These are phyloP conservation scores for Pichia nanzhaoensis DNA, from an alignment of 805 yeast species.

Conservation along the genomic window DNA sequence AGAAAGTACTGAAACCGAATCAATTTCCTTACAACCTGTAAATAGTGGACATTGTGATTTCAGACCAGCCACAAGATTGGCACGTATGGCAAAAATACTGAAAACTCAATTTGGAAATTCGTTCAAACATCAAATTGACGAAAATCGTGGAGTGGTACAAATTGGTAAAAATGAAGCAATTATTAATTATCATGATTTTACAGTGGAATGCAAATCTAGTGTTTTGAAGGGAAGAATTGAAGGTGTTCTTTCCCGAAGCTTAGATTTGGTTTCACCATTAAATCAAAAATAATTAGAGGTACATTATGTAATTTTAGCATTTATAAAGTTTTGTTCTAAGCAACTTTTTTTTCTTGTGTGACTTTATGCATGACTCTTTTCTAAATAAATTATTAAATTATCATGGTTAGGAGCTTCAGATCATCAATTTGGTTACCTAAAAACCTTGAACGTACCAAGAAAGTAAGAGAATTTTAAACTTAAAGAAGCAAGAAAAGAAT, in stretches of 20 bases:
- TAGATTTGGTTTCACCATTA: conserved; percentile 78
- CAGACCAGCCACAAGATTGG: conserved; percentile 32
- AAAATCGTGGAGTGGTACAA: conserved; percentile 48
- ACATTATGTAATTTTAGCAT: too few relatives aligned
- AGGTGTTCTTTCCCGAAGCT: conserved; percentile 71
- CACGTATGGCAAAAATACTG: conserved; percentile 55
- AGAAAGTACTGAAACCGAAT: neutral
- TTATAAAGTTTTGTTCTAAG: neutral
- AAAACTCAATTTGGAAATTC: conserved; percentile 86
- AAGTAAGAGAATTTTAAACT: too few relatives aligned
- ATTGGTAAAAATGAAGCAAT: conserved; percentile 73
- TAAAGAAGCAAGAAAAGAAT: too few relatives aligned
- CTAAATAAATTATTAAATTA: too few relatives aligned
- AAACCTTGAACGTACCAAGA: too few relatives aligned
- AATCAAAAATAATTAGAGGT: conserved; percentile 25
- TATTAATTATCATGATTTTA: conserved; percentile 56
- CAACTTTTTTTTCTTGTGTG: conserved; percentile 3
- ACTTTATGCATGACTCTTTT: too few relatives aligned
- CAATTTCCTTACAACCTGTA: neutral
- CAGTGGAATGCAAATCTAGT: conserved; percentile 63
- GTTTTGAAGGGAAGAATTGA: conserved; percentile 78
- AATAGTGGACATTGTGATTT: conserved; percentile 9
- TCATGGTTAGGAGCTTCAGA: too few relatives aligned
- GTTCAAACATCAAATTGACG: conserved; percentile 37
- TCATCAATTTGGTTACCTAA: too few relatives aligned